These are phyloP conservation scores for Penicillium crustosum DNA, from an alignment of 2,329 filamentous ascomycete genomes.

Conservation along the genomic window DNA sequence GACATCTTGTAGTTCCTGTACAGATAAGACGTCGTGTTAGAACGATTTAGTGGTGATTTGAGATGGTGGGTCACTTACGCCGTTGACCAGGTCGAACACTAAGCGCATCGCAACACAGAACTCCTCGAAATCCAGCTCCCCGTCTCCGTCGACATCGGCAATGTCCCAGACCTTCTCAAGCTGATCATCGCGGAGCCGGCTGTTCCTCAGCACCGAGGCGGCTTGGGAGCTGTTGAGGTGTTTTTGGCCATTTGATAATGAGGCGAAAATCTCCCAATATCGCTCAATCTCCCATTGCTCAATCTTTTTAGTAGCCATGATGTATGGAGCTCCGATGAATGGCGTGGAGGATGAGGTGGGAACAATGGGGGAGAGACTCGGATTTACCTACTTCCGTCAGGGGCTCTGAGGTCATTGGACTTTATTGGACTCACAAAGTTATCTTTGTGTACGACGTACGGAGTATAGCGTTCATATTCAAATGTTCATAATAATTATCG, in stretches of 20 bases:
- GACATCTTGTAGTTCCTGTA: slow-evolving; percentile 85
- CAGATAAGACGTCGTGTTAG: slow-evolving; percentile 12
- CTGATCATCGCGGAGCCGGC: slow-evolving; percentile 71
- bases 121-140: slow-evolving; percentile 97
- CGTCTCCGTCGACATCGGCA: slow-evolving; percentile 95
- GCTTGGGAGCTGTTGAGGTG: slow-evolving; percentile 69
- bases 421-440: slow-evolving; percentile 14
- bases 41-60: not conserved
- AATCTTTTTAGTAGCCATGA: slow-evolving; percentile 53
- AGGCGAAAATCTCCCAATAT: slow-evolving; percentile 78
- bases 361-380: slow-evolving; percentile 15
- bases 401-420: slow-evolving; percentile 25
- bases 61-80: slow-evolving; percentile 57
- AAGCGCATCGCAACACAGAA: slow-evolving; percentile 98
- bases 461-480: not conserved
- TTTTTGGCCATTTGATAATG: slow-evolving; percentile 62
- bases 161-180: slow-evolving; percentile 98
- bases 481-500: not conserved
- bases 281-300: slow-evolving; percentile 74
- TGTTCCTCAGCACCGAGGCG: slow-evolving; percentile 71
- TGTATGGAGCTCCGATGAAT: slow-evolving; percentile 15
- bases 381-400: slow-evolving; percentile 29
- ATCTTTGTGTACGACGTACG: not conserved
- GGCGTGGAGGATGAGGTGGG: slow-evolving; percentile 11
- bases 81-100: slow-evolving; percentile 96